Evolutionary conservation across 2,329 filamentous ascomycete species (phyloP).

Genomic region (Cytospora schulzeri): DNA sequence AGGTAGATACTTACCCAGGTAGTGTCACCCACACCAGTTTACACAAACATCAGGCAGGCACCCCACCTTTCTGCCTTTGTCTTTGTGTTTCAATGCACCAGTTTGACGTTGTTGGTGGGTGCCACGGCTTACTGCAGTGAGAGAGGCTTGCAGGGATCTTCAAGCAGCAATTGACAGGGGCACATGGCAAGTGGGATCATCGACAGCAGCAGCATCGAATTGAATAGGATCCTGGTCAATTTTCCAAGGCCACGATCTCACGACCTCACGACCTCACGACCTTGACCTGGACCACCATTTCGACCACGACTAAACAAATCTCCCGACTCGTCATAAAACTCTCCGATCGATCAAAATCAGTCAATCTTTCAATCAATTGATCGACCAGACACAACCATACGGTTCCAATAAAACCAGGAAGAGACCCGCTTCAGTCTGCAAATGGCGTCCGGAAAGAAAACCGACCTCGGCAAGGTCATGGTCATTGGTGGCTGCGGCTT

Average conservation of each 20-base stretch:
- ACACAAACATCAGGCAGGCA: no score
- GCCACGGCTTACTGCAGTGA: no score
- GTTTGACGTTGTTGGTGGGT: no score
- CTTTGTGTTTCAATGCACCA: no score
- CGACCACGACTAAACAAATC: not conserved
- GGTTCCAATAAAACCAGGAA: not conserved
- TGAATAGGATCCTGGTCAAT: not conserved
- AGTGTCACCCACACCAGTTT: no score
- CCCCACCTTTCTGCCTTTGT: no score
- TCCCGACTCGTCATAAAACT: not conserved
- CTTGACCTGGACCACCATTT: not conserved
- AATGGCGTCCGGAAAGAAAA: slow-evolving; percentile 42
- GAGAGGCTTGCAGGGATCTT: not conserved
- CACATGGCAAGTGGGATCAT: not conserved
- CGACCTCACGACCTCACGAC: no score
- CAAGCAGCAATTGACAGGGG: not conserved
- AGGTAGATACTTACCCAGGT: no score
- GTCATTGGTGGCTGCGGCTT: slow-evolving; percentile 85
- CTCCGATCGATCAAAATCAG: not conserved
- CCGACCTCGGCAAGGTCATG: slow-evolving; percentile 67
- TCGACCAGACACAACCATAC: not conserved
- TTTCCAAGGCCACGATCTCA: not conserved
- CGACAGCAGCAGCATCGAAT: not conserved
- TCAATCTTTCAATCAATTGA: not conserved
- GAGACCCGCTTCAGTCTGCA: slow-evolving; percentile 5